These are phyloP conservation scores for Fusarium liriodendri DNA, from an alignment of 2,329 filamentous ascomycete genomes.

Conservation along the genomic window DNA sequence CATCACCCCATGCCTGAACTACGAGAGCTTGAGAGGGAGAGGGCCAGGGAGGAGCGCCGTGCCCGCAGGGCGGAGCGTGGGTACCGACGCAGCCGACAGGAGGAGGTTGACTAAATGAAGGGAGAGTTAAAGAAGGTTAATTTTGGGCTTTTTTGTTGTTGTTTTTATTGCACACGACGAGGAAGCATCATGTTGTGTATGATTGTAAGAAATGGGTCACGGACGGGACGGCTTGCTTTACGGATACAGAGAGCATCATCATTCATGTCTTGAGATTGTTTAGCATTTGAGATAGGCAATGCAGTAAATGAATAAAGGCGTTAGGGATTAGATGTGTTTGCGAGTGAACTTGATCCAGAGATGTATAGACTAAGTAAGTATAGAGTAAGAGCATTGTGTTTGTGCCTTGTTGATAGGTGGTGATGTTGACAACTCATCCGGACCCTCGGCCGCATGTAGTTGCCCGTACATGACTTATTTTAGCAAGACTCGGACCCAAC, in stretches of 20 bases:
- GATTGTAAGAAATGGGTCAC: slow-evolving; percentile 34
- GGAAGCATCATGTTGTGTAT: slow-evolving; percentile 4
- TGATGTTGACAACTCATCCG: neutral
- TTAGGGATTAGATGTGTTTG: neutral
- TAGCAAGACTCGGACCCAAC: neutral
- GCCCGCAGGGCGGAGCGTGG: slow-evolving; percentile 46
- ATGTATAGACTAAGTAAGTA: too few relatives aligned
- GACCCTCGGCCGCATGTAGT: neutral
- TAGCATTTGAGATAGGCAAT: slow-evolving; percentile 22
- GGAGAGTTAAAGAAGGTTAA: neutral
- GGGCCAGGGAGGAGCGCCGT: slow-evolving; percentile 50
- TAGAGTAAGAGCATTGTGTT: neutral
- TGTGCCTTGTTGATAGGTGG: neutral
- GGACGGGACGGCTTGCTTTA: slow-evolving; percentile 30
- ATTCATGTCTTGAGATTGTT: slow-evolving; percentile 14
- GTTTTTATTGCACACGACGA: slow-evolving; percentile 4
- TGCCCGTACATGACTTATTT: neutral
- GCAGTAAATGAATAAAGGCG: slow-evolving; percentile 11
- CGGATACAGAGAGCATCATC: slow-evolving; percentile 24
- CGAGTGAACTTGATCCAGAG: neutral
- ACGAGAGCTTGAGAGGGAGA: slow-evolving; percentile 49
- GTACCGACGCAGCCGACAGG: slow-evolving; percentile 48
- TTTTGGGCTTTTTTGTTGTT: neutral
- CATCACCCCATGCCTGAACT: slow-evolving; percentile 66
- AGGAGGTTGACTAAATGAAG: slow-evolving; percentile 40